Conservation (phyloP, 2,329 filamentous ascomycete species). For the Colletotrichum tofieldiae region DNA sequence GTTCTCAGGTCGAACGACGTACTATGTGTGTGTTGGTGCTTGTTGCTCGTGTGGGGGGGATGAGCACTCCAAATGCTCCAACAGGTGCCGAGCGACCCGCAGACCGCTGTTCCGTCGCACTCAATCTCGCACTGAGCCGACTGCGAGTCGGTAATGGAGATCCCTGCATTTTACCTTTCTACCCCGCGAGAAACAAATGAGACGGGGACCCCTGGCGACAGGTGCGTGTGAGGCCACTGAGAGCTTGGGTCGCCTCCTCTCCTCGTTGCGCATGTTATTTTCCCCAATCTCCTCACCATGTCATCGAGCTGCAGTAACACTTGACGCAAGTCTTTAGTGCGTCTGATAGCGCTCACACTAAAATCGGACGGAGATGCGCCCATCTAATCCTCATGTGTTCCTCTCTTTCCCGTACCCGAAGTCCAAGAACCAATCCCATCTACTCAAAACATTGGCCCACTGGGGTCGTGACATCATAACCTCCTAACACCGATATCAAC, state of each 20-base stretch:
- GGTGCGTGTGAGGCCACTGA: conserved; percentile 23
- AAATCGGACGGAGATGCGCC: conserved; percentile 1
- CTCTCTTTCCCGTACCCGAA: neutral
- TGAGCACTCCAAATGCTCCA: neutral
- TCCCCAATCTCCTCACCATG: conserved; percentile 10
- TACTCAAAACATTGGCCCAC: conserved; percentile 14
- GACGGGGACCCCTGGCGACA: conserved; percentile 23
- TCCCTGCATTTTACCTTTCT: conserved; percentile 19
- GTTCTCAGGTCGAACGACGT: neutral
- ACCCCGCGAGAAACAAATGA: conserved; percentile 31
- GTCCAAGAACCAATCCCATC: neutral
- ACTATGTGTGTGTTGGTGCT: neutral
- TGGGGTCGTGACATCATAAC: conserved; percentile 24
- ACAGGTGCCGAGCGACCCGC: conserved; percentile 36
- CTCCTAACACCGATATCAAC: conserved; percentile 1
- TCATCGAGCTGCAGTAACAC: conserved; percentile 11
- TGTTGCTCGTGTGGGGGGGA: conserved; percentile 24
- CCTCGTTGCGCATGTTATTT: neutral
- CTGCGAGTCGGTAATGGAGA: conserved; percentile 20
- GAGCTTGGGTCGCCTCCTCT: conserved; percentile 1
- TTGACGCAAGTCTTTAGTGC: conserved; percentile 1
- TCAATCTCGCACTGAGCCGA: neutral
- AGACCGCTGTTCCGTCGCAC: conserved; percentile 26
- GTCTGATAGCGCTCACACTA: neutral
- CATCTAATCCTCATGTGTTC: neutral